These are phyloP conservation scores for Plenodomus lindquistii DNA, from an alignment of 2,329 filamentous ascomycete species.

Conservation along the genomic window DNA sequence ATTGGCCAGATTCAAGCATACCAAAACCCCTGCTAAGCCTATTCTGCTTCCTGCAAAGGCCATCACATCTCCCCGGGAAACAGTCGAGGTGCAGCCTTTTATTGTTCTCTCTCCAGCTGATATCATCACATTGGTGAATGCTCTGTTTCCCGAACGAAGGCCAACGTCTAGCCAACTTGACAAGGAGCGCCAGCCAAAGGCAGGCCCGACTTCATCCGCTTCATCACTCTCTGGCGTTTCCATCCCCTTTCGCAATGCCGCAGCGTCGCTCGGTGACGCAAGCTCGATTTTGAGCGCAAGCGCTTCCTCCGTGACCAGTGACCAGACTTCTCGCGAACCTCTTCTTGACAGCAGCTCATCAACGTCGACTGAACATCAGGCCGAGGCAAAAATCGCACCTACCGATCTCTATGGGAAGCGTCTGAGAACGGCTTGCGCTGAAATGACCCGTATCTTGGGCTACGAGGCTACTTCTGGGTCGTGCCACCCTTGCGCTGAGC, in stretches of 20 bases:
- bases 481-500: slow-evolving; percentile 78
- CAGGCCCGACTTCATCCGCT: slow-evolving; percentile 51
- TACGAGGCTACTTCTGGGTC: slow-evolving; percentile 66
- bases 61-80: slow-evolving; percentile 73
- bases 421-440: slow-evolving; percentile 69
- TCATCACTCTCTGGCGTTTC: slow-evolving; percentile 56
- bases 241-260: slow-evolving; percentile 55
- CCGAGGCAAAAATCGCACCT: slow-evolving; percentile 54
- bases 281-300: slow-evolving; percentile 74
- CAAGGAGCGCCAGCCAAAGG: slow-evolving; percentile 52
- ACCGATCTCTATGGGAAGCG: slow-evolving; percentile 51
- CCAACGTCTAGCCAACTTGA: slow-evolving; percentile 60
- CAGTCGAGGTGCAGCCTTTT: slow-evolving; percentile 77
- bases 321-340: slow-evolving; percentile 69
- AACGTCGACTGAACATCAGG: slow-evolving; percentile 27
- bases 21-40: slow-evolving; percentile 52
- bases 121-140: slow-evolving; percentile 77
- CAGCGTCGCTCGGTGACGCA: slow-evolving; percentile 61
- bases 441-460: slow-evolving; percentile 70
- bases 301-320: slow-evolving; percentile 72
- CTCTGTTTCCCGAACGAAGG: slow-evolving; percentile 76
- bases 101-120: slow-evolving; percentile 80
- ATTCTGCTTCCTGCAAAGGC: slow-evolving; percentile 72
- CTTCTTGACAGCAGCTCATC: slow-evolving; percentile 54
- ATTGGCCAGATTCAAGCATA: slow-evolving; percentile 62